Evolutionary conservation across 1,139 yeast genomes (phyloP), one percentile per base, ranked within the genome.

Genomic region (Suhomyces kunorum): DNA sequence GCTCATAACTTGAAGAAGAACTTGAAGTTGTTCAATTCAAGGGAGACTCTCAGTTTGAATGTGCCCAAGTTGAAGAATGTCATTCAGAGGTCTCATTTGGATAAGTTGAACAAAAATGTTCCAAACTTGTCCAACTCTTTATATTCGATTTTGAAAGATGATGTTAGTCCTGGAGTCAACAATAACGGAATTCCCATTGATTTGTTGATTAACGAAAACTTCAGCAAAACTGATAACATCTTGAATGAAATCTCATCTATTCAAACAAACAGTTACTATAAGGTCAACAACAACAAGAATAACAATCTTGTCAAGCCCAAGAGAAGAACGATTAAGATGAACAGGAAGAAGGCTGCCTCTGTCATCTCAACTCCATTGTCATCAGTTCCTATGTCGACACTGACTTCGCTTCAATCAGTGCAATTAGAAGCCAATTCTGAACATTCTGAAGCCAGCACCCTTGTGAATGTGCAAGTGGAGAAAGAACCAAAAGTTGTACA

Each of bases 21-120:
- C 39, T 76, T 87, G 8, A 75, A 86, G n/a, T 66, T 90, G 45
- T 78, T 81, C 42, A 80, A 84, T 20, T 81, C 92, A 4, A 78
- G 96, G 50, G 90, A 87, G 49, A 87, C 97, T 0, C 68, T 90
- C 45, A 78, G 84, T 14, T 61, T 88, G 37, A 76, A 80, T 38
- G 76, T 85, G 1, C 83, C 87, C 1, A 70, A 73, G 28, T 71
- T 81, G 45, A 72, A 71, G 28, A 76, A 77, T 43, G 69, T 80
- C 3, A 71, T 80, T n/a, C 81, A 78, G 53, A 64, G 87, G 39
- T 74, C 81, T 18, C 65, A 68, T 45, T 56, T 73, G 47, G 76
- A 73, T 39, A 71, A 62, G 40, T 64, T 61, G 47, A 66, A 62
- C 48, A 64, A 66, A 54, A 61, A 61, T 36, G 53, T 62, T 16